Conservation (phyloP, 2,329 filamentous ascomycete genomes). For the Cladophialophora yegresii region DNA sequence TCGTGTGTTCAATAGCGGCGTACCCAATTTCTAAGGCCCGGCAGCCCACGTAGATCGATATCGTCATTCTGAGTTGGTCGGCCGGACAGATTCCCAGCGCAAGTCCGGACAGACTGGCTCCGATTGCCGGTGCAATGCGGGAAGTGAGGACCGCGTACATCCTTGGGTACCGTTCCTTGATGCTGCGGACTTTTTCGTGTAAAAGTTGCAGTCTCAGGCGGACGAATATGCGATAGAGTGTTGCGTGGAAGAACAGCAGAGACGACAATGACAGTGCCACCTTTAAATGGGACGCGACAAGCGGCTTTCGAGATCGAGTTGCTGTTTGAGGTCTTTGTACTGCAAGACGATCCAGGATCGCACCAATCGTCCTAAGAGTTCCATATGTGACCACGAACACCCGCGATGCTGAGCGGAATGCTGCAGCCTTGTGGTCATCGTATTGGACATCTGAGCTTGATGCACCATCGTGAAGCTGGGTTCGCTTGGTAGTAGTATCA, state of each 20-base stretch:
- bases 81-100: constrained; percentile 75
- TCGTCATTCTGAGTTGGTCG: constrained; percentile 71
- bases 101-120: constrained; percentile 82
- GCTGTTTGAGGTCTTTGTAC: constrained; percentile 34
- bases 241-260: constrained; percentile 82
- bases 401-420: constrained; percentile 69
- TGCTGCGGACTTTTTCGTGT: constrained; percentile 75
- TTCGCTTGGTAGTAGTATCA: not conserved
- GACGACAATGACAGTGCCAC: constrained; percentile 80
- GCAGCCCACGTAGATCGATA: constrained; percentile 79
- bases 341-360: constrained; percentile 30
- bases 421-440: constrained; percentile 70
- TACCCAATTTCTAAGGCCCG: constrained; percentile 83
- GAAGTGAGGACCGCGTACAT: constrained; percentile 76
- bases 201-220: constrained; percentile 77
- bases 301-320: constrained; percentile 43
- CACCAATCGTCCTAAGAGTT: constrained; percentile 57
- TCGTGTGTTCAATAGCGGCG: constrained; percentile 76
- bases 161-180: constrained; percentile 78
- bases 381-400: constrained; percentile 67
- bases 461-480: not conserved
- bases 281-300: constrained; percentile 65
- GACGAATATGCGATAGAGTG: constrained; percentile 86
- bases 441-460: constrained; percentile 1
- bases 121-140: constrained; percentile 81